Base-by-base conservation (phyloP, 108 stramenopile species). In the Cylindrotheca closterium region DNA sequence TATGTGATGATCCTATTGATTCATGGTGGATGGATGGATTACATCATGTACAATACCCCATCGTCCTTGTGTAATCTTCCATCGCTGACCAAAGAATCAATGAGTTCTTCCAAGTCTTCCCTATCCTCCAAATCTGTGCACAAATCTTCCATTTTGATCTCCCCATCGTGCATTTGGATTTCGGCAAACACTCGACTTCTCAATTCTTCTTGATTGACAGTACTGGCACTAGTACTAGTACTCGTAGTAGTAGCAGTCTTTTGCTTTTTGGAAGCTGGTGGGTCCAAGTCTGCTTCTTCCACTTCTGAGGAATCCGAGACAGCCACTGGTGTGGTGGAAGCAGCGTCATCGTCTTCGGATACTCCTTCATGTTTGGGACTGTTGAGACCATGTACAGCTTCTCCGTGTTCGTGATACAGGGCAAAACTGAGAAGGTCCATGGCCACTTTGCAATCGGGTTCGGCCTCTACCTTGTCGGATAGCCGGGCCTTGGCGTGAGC, bases 401-500 rank as follows among this genome's bases (percentile, higher is more conserved):
- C 59, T 37, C 65, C 72, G 60, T 87, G 79, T 50, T 94, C 90
- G 60, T 95, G 90, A 56, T 95, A 95, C 30, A 95, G 80, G 3
- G 91, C 89, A 80, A 91, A 95, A 56, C 91, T 79, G 7, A 92
- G 72, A 56, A 95, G 85, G 67, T 91, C 91, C 89, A 92, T 88
- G 33, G 91, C 94, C 22, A 75, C 74, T 26, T 76, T 69, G 25
- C 86, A 86, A 69, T 92, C 94, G 2, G 87, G 84, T 51, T 82
- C 74, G 2, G 85, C 82, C 74, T 91, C 91, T 0, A 91, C 84
- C 3, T 74, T 75, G 37, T 65, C 46, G 60, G 82, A 87, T 21
- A 92, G 65, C 18, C 89, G 79, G 18, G 86, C 86, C 79, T 99
- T 99, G 18, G 99, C 97, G 63, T 98, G 97, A 7, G 99, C 99